Evolutionary conservation across 148 eudicot species (phyloP).

Genomic region (Cornus florida): DNA sequence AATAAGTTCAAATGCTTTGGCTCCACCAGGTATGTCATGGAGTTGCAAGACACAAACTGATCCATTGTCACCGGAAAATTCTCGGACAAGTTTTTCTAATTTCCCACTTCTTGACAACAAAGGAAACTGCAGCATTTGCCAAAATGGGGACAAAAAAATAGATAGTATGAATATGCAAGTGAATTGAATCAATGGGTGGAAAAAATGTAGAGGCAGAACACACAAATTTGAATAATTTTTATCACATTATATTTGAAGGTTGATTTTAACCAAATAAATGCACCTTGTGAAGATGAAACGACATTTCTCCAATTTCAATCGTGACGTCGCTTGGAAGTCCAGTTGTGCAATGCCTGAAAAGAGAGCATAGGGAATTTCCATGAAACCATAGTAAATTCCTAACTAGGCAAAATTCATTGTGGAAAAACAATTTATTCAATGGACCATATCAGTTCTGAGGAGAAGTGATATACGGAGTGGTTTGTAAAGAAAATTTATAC

Average conservation of each 20-base stretch:
- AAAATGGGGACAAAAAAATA: neutral
- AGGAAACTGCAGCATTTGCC: slow-evolving; percentile 22
- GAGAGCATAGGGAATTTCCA: neutral
- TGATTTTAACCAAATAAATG: too few species aligned
- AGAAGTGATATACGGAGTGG: neutral
- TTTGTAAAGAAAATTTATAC: neutral
- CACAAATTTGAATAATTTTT: neutral
- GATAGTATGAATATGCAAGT: neutral
- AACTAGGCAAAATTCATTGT: neutral
- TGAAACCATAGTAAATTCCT: neutral
- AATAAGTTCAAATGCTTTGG: slow-evolving; percentile 33
- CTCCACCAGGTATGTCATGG: slow-evolving; percentile 38
- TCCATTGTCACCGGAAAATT: neutral
- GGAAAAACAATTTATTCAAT: too few species aligned
- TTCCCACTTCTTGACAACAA: slow-evolving; percentile 32
- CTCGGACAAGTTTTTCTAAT: slow-evolving; percentile 23
- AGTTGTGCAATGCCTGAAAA: slow-evolving; percentile 31
- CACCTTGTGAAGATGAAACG: slow-evolving; percentile 42
- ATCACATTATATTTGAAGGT: neutral
- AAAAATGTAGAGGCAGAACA: neutral
- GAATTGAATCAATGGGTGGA: neutral
- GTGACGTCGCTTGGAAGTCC: slow-evolving; percentile 34
- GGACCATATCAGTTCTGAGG: too few species aligned
- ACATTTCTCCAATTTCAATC: slow-evolving; percentile 34
- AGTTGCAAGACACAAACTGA: slow-evolving; percentile 5